phyloP scores from a whole-genome alignment of 2,329 filamentous ascomycete genomes.

The Fusarium illudens region DNA sequence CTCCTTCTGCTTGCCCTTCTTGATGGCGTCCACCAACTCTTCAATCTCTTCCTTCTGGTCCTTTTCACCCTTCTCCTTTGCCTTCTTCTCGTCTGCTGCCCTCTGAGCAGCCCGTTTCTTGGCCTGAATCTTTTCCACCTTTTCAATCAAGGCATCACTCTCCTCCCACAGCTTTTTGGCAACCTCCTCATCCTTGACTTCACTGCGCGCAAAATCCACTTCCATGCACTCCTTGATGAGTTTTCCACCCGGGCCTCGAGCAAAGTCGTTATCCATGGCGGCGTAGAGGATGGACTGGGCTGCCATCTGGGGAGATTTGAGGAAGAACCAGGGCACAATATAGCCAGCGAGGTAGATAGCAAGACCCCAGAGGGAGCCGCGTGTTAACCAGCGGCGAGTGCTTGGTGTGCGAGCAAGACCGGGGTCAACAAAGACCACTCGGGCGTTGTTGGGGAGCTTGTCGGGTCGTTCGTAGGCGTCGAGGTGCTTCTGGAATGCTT shows the following conservation, averaged over 20 bases:
- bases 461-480: constrained; percentile 86
- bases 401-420: constrained; percentile 86
- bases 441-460: constrained; percentile 79
- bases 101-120: constrained; percentile 56
- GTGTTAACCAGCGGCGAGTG: constrained; percentile 84
- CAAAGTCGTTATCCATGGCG: constrained; percentile 80
- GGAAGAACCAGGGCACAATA: constrained; percentile 82
- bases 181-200: constrained; percentile 79
- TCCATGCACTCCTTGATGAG: constrained; percentile 90
- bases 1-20: constrained; percentile 50
- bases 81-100: constrained; percentile 47
- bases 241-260: constrained; percentile 70
- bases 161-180: constrained; percentile 91
- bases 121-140: constrained; percentile 75
- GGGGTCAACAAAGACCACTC: constrained; percentile 88
- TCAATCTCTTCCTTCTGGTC: constrained; percentile 45
- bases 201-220: constrained; percentile 73
- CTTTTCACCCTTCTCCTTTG: constrained; percentile 49
- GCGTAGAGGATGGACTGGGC: constrained; percentile 88
- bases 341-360: constrained; percentile 80
- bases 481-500: constrained; percentile 92
- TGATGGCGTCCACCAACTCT: constrained; percentile 55
- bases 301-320: constrained; percentile 85
- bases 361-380: constrained; percentile 84
- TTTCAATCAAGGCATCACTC: constrained; percentile 84